These are phyloP conservation scores for Hymenoscyphus occultus DNA, from an alignment of 2,329 filamentous ascomycete genomes.

Conservation along the genomic window DNA sequence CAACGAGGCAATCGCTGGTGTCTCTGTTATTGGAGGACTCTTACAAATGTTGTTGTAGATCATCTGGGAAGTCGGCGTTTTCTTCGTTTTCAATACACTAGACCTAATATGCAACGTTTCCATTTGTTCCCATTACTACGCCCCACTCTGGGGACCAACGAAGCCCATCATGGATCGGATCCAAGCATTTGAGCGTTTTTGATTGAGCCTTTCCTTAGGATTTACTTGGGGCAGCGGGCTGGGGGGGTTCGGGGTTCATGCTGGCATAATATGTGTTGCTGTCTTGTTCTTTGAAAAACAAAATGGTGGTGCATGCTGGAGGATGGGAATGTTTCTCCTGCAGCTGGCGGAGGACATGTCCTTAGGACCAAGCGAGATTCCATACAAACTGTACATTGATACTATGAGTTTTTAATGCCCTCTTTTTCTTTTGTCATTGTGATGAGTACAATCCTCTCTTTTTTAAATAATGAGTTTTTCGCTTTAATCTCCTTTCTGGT, in stretches of 20 bases:
- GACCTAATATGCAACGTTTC: conserved; percentile 38
- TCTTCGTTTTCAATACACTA: conserved; percentile 34
- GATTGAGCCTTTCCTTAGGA: conserved; percentile 16
- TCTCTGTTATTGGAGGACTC: conserved; percentile 44
- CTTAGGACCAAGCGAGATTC: conserved; percentile 28
- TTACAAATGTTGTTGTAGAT: conserved; percentile 46
- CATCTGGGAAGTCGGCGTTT: conserved; percentile 36
- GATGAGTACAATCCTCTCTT: background rate
- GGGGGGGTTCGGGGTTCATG: conserved; percentile 8
- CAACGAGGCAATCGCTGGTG: conserved; percentile 40
- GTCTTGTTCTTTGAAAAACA: conserved; percentile 10
- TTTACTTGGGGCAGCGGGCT: background rate
- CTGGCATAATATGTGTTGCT: conserved; percentile 15
- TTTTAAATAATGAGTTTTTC: background rate
- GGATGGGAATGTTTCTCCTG: conserved; percentile 6
- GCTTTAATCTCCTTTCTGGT: too few relatives aligned
- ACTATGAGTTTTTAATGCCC: conserved; percentile 20
- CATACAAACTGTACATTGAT: conserved; percentile 32
- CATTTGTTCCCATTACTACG: conserved; percentile 27
- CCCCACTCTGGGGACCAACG: conserved; percentile 21
- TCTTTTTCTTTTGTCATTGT: background rate
- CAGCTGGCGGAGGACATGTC: conserved; percentile 16
- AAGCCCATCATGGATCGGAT: conserved; percentile 18
- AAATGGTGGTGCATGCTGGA: conserved; percentile 17
- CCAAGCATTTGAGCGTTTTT: conserved; percentile 28